phyloP scores from a whole-genome alignment of 495 filamentous ascomycete species.

The Tuber aestivum region DNA sequence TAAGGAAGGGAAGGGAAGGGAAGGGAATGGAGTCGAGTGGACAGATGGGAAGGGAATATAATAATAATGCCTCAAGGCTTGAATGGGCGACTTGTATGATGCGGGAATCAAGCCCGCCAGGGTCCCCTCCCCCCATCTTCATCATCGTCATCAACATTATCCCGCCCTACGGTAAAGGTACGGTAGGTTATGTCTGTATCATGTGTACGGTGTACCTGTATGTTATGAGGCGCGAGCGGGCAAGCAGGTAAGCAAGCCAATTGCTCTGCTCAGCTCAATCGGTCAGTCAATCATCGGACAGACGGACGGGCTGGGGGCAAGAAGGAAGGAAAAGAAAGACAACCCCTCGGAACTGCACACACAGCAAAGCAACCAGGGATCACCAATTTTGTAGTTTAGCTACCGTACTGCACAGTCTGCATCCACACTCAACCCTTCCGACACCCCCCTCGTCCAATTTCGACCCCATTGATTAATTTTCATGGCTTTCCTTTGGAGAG shows the following conservation, averaged over 20 bases:
- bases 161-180: not conserved
- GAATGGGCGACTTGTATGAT: not conserved
- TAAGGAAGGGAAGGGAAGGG: not conserved
- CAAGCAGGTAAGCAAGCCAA: not conserved
- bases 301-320: not conserved
- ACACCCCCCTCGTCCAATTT: not conserved
- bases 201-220: not conserved
- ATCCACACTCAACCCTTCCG: not conserved
- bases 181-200: not conserved
- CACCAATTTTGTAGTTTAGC: not conserved
- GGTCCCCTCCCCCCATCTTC: not conserved
- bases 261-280: not conserved
- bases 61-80: conserved; percentile 1
- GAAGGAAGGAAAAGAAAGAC: not conserved
- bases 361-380: not conserved
- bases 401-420: not conserved
- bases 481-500: not conserved
- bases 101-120: not conserved
- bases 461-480: not conserved
- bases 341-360: not conserved
- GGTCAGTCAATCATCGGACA: not conserved
- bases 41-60: not conserved
- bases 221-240: not conserved
- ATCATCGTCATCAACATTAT: not conserved
- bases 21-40: no score